Evolutionary conservation across 2,329 filamentous ascomycete genomes (phyloP).

Genomic region (Alternaria brassicicola): DNA sequence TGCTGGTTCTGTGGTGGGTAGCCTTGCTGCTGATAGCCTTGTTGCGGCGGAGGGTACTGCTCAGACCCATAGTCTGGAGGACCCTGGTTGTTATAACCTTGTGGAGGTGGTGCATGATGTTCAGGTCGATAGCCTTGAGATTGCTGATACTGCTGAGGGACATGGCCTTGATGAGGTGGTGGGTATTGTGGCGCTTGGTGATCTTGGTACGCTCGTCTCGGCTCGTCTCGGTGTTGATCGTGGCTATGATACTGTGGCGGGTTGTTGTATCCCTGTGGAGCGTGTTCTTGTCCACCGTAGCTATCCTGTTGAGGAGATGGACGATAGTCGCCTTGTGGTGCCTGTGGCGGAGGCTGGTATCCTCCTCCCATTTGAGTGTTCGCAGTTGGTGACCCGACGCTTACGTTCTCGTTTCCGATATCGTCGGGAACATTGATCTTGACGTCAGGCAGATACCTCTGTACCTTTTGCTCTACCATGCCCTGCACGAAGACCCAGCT

Average conservation of each 20-base stretch:
- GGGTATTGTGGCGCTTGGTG: constrained; percentile 5
- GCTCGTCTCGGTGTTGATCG: constrained; percentile 13
- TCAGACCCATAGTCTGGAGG: neutral
- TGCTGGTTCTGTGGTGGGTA: constrained; percentile 9
- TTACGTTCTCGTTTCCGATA: constrained; percentile 40
- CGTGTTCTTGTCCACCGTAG: constrained; percentile 8
- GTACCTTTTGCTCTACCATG: constrained; percentile 41
- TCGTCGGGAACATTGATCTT: constrained; percentile 40
- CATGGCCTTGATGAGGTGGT: constrained; percentile 6
- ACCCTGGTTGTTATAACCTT: constrained; percentile 4
- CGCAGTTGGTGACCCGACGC: constrained; percentile 30
- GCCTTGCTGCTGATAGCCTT: constrained; percentile 13
- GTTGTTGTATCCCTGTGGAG: constrained; percentile 8
- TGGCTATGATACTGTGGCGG: constrained; percentile 14
- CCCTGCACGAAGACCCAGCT: constrained; percentile 41
- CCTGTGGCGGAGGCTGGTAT: constrained; percentile 12
- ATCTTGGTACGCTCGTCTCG: constrained; percentile 2
- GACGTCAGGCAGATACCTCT: constrained; percentile 37
- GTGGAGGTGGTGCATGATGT: constrained; percentile 3
- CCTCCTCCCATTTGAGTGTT: constrained; percentile 17
- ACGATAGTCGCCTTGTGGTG: constrained; percentile 12
- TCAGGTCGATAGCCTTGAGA: constrained; percentile 8
- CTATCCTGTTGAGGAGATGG: neutral
- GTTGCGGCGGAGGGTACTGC: constrained; percentile 5
- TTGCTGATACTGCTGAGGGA: neutral